Percentiles rank a stretch among this genome's conserved stretches.
phyloP scores from a whole-genome alignment of 2,329 filamentous ascomycete species.

The Microcyclospora pomicola region DNA sequence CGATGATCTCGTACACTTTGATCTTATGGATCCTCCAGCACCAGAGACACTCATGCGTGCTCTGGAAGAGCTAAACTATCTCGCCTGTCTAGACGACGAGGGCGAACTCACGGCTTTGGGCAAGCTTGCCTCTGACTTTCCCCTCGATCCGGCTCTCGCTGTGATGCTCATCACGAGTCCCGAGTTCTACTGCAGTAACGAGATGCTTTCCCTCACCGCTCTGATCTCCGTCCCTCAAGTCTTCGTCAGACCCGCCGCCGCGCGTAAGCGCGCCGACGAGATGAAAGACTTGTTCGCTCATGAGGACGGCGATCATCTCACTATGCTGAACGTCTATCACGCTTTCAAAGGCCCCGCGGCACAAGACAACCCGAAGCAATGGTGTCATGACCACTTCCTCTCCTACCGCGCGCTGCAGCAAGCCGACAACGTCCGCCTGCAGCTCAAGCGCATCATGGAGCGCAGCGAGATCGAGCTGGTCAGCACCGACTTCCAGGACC shows the following conservation, averaged over 20 bases:
- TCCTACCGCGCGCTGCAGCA: constrained; percentile 78
- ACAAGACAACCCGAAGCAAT: constrained; percentile 64
- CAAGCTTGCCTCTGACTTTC: constrained; percentile 82
- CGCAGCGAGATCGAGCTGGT: constrained; percentile 72
- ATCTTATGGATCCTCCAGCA: constrained; percentile 95
- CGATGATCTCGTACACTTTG: constrained; percentile 92
- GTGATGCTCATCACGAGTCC: constrained; percentile 97
- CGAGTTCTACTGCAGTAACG: constrained; percentile 97
- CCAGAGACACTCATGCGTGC: constrained; percentile 98
- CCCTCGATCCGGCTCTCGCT: constrained; percentile 80
- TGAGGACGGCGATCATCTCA: constrained; percentile 86
- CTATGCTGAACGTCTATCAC: constrained; percentile 93
- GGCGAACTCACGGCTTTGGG: constrained; percentile 82
- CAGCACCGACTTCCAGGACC: constrained; percentile 82
- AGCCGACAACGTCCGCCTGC: constrained; percentile 83
- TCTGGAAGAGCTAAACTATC: constrained; percentile 91
- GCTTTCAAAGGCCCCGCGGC: constrained; percentile 72
- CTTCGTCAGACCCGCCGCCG: constrained; percentile 73
- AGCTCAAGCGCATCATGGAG: constrained; percentile 96
- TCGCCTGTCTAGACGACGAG: constrained; percentile 91
- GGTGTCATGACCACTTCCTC: constrained; percentile 96
- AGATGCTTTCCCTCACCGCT: constrained; percentile 88
- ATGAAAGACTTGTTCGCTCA: constrained; percentile 95
- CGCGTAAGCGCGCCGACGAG: constrained; percentile 84
- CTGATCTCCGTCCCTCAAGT: constrained; percentile 89